Base-by-base conservation (phyloP, 495 filamentous ascomycete species). In the Terfezia claveryi region DNA sequence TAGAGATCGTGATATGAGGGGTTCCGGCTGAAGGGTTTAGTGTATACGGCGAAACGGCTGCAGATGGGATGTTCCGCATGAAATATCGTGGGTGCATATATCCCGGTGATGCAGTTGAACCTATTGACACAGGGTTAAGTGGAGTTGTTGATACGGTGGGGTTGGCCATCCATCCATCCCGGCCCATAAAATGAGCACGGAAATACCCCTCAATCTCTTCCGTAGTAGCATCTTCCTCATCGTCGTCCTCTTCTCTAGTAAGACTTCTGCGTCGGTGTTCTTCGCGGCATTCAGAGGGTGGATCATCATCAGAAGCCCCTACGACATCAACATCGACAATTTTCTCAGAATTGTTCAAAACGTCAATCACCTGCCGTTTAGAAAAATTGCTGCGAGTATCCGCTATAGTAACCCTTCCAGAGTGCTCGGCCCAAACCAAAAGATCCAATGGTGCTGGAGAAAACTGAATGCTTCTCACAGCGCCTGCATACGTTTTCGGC, bases 381-480 rank as follows among this genome's bases (percentile, higher is more conserved):
- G 73, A 68, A 57, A 93, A 86, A 20, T 80, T 78, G 56, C 77
- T 79, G 23, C 91, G 81, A 23, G 88, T 69, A 70, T 98, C 91
- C 3, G 83, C 83, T 50, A 96, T 72, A 10, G 87, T 88, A 37
- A 89, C 75, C 59, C 83, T 76, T 9, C 85, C 88, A 57, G 80
- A 81, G 58, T 93, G 82, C 68, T 98, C 91, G 20, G 87, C 78
- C 87, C 89, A 95, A 23, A 92, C 83, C 37, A 98, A 73, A 14
- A 98, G 76, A 66, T 98, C 89, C 76, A 80, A 84, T 10, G 88
- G 85, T 17, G 82, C 84, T 2, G 91, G 87, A 0, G 84, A 82
- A 64, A 98, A 98, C 23, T 79, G 74, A 80, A 98, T 89, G 54
- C 86, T 83, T 53, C 91, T 78, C 53, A 98, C 79, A 49, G 91